A percentile compares a stretch with the other conserved stretches of the same genome.
Evolutionary conservation across 1,284 basidiomycete genomes (phyloP).

Genomic region (Stygiomarasmius scandens): DNA sequence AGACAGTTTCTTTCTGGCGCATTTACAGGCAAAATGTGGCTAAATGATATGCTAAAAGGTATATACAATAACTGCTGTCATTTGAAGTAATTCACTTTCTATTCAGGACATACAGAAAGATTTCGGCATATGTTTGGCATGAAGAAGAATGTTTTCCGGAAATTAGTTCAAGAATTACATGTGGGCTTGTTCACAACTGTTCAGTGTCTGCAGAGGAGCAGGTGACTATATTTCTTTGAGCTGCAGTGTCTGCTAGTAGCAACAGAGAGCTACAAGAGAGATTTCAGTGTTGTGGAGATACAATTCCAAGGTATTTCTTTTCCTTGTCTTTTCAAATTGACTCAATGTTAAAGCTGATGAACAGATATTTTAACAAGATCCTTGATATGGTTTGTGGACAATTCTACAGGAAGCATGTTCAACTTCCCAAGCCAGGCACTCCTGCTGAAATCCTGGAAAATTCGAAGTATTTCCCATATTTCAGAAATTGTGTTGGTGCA

Average conservation of each 20-base stretch:
- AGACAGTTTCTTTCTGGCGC: too few relatives aligned
- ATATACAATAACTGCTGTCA: too few relatives aligned
- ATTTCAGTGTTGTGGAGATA: constrained; percentile 16
- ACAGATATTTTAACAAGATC: background rate
- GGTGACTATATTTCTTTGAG: constrained; percentile 3
- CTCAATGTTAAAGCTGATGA: background rate
- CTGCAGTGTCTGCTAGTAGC: background rate
- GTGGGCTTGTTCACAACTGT: constrained; percentile 1
- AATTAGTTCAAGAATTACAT: constrained; percentile 2
- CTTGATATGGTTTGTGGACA: background rate
- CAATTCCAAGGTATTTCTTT: constrained; percentile 7
- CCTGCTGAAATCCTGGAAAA: background rate
- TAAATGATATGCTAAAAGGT: too few relatives aligned
- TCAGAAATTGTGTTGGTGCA: constrained; percentile 2
- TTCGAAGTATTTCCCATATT: constrained; percentile 3
- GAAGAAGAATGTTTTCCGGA: background rate
- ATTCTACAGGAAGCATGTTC: constrained; percentile 3
- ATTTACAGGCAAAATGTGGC: too few relatives aligned
- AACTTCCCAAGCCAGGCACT: background rate
- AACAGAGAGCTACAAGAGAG: constrained; percentile 15
- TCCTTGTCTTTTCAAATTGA: background rate
- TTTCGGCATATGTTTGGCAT: background rate
- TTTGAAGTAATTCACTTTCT: too few relatives aligned
- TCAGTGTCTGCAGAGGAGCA: constrained; percentile 3
- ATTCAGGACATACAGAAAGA: background rate